phyloP scores from a whole-genome alignment of 352 stramenopile species.

The Globisporangium megalacanthum region DNA sequence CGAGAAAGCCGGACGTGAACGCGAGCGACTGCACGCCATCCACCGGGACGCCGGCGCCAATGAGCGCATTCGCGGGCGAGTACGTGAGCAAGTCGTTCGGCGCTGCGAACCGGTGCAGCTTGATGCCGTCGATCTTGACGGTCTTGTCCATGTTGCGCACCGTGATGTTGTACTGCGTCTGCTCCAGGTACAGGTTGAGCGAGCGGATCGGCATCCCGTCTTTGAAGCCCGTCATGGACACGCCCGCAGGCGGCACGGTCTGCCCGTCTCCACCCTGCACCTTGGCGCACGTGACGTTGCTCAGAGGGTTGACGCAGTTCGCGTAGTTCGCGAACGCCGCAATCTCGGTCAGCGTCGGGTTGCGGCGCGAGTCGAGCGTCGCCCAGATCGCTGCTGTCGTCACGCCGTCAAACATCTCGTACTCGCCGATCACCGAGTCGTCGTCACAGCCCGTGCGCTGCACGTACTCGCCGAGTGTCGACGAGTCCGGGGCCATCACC shows the following conservation, averaged over 20 bases:
- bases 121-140: constrained; percentile 7
- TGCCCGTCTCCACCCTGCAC: constrained; percentile 12
- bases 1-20: constrained; percentile 63
- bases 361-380: constrained; percentile 8
- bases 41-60: constrained; percentile 48
- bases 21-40: constrained; percentile 60
- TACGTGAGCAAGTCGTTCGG: constrained; percentile 28
- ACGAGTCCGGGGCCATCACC: constrained; percentile 21
- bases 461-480: constrained; percentile 33
- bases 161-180: constrained; percentile 16
- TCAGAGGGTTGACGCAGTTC: constrained; percentile 14
- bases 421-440: constrained; percentile 44
- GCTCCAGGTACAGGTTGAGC: constrained; percentile 8
- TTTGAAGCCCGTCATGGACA: constrained; percentile 13
- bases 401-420: constrained; percentile 59
- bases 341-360: constrained; percentile 19
- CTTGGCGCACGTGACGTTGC: constrained; percentile 14
- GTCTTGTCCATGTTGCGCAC: constrained; percentile 1
- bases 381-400: constrained; percentile 25
- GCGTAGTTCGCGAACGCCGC: constrained; percentile 11
- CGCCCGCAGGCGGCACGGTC: constrained; percentile 7
- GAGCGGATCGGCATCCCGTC: neutral
- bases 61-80: constrained; percentile 19
- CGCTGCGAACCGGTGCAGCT: constrained; percentile 19
- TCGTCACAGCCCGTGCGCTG: constrained; percentile 72